Evolutionary conservation across 148 eudicot species (phyloP).

Genomic region (Camellia granthamiana): DNA sequence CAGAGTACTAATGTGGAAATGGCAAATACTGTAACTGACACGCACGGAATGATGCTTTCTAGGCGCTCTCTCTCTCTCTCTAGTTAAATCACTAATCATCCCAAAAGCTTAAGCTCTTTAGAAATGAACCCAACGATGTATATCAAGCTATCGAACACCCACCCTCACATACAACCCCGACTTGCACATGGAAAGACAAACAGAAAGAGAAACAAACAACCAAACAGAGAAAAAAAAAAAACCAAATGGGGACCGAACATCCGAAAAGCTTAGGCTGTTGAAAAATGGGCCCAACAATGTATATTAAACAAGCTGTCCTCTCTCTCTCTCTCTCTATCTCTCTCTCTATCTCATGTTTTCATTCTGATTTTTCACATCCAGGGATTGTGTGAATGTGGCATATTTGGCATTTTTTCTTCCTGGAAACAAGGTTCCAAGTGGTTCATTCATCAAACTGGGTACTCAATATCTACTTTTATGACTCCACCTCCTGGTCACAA

Average conservation of each 20-base stretch:
- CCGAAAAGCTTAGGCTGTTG: too few species aligned
- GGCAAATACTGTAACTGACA: neutral
- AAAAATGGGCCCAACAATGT: too few species aligned
- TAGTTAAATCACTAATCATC: too few species aligned
- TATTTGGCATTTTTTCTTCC: conserved; percentile 9
- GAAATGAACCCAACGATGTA: too few species aligned
- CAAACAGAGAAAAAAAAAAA: too few species aligned
- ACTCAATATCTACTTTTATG: neutral
- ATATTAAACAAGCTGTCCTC: too few species aligned
- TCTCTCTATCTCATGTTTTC: neutral
- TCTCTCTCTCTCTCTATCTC: neutral
- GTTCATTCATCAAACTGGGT: neutral
- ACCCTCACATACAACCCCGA: too few species aligned
- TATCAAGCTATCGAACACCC: too few species aligned
- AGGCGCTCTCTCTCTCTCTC: neutral
- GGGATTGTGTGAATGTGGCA: conserved; percentile 13
- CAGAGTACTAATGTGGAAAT: neutral
- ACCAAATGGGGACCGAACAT: too few species aligned
- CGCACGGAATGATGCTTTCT: neutral
- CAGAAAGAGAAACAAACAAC: too few species aligned
- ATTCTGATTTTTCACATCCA: neutral
- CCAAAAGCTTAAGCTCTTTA: too few species aligned
- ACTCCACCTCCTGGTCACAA: neutral
- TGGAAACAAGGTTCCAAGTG: neutral
- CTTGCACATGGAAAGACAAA: too few species aligned